Evolutionary conservation across 495 filamentous ascomycete species (phyloP).

Genomic region (Apodospora peruviana): DNA sequence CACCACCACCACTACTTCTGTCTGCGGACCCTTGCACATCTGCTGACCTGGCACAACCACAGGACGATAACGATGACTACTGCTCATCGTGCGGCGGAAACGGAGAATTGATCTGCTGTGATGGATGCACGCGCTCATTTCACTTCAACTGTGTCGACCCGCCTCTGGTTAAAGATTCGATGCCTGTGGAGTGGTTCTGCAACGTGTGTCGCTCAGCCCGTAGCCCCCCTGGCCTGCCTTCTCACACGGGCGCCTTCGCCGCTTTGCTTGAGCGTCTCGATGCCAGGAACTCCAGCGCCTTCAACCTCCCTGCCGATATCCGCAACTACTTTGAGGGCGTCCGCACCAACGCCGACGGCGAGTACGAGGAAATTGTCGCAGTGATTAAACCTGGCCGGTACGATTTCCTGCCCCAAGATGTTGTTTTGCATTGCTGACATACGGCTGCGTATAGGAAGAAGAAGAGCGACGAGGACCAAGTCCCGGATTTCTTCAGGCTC

Average conservation of each 20-base stretch:
- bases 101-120: conserved; percentile 87
- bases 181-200: conserved; percentile 80
- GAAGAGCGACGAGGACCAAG: conserved; percentile 54
- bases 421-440: conserved; percentile 21
- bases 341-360: conserved; percentile 64
- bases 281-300: conserved; percentile 63
- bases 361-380: conserved; percentile 60
- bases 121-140: conserved; percentile 80
- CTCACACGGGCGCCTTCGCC: conserved; percentile 48
- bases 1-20: background rate
- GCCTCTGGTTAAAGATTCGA: conserved; percentile 58
- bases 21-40: conserved; percentile 1
- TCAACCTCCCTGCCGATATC: conserved; percentile 60
- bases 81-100: conserved; percentile 76
- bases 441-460: conserved; percentile 39
- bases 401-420: conserved; percentile 11
- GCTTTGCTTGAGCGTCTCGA: conserved; percentile 54
- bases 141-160: conserved; percentile 84
- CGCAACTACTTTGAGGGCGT: conserved; percentile 72
- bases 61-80: conserved; percentile 81
- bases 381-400: conserved; percentile 34
- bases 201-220: conserved; percentile 54
- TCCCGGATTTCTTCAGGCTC: conserved; percentile 57
- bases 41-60: conserved; percentile 22
- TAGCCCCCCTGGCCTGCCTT: conserved; percentile 27